These are phyloP conservation scores for Jasminum sambac DNA, from an alignment of 257 asterid species.

Conservation along the genomic window DNA sequence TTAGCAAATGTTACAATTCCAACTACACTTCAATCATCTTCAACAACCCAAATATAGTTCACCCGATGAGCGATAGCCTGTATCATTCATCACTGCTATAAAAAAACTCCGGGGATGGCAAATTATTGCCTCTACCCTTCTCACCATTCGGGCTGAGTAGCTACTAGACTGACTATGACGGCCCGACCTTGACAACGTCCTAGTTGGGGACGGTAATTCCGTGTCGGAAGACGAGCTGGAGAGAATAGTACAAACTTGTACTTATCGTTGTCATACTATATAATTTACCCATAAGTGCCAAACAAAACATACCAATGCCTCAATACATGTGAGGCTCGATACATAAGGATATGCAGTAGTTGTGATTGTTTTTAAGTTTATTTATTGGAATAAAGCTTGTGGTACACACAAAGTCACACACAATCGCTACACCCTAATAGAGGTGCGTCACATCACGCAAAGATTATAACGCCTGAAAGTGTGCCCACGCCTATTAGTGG, in stretches of 20 bases:
- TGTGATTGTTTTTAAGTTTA: too few relatives aligned
- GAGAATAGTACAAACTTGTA: background rate
- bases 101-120: slow-evolving; percentile 74
- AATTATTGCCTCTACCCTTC: slow-evolving; percentile 74
- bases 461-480: too few relatives aligned
- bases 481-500: too few relatives aligned
- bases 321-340: too few relatives aligned
- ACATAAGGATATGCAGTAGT: too few relatives aligned
- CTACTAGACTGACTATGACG: slow-evolving; percentile 45
- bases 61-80: slow-evolving; percentile 85
- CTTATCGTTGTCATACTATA: too few relatives aligned
- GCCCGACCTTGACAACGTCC: slow-evolving; percentile 27
- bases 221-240: slow-evolving; percentile 52
- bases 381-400: too few relatives aligned
- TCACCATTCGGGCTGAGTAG: slow-evolving; percentile 56
- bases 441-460: too few relatives aligned
- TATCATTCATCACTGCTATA: slow-evolving; percentile 88
- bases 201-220: slow-evolving; percentile 41
- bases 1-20: slow-evolving; percentile 78
- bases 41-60: slow-evolving; percentile 87
- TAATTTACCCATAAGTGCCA: too few relatives aligned
- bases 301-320: too few relatives aligned
- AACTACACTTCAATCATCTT: slow-evolving; percentile 62
- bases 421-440: too few relatives aligned
- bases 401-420: too few relatives aligned